These are phyloP conservation scores for Osmanthus fragrans DNA, from an alignment of 257 asterid genomes.

Conservation along the genomic window DNA sequence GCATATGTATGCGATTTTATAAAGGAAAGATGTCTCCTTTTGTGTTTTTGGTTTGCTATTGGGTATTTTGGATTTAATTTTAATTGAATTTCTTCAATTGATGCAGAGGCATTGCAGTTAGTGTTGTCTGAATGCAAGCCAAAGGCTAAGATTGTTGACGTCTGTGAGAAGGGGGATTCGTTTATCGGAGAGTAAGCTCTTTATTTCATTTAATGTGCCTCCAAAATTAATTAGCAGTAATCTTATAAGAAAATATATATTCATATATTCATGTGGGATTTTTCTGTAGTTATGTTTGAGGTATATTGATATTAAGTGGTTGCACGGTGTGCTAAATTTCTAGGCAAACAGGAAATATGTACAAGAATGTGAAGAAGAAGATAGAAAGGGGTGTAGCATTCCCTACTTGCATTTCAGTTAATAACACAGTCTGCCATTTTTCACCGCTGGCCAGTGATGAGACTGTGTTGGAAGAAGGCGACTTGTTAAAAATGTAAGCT, in stretches of 20 bases:
- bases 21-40: not conserved
- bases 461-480: constrained; percentile 67
- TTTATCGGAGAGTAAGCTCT: constrained; percentile 64
- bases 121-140: constrained; percentile 79
- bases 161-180: constrained; percentile 81
- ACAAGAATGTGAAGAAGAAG: constrained; percentile 92
- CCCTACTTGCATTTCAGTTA: constrained; percentile 88
- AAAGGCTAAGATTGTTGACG: constrained; percentile 72
- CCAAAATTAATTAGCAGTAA: not conserved
- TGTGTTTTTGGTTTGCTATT: not conserved
- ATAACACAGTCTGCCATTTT: constrained; percentile 80
- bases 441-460: constrained; percentile 84
- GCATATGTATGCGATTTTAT: not conserved
- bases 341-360: constrained; percentile 90
- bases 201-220: not conserved
- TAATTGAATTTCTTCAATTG: constrained; percentile 1
- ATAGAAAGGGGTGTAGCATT: constrained; percentile 91
- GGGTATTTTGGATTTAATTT: not conserved
- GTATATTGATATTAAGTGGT: not conserved
- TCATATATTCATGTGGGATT: not conserved
- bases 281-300: not conserved
- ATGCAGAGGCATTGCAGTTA: constrained; percentile 84
- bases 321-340: not conserved
- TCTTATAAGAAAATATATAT: not conserved
- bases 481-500: constrained; percentile 74